Base-by-base conservation (phyloP, 2,329 filamentous ascomycete genomes). In the Fonsecaea pugnacius region DNA sequence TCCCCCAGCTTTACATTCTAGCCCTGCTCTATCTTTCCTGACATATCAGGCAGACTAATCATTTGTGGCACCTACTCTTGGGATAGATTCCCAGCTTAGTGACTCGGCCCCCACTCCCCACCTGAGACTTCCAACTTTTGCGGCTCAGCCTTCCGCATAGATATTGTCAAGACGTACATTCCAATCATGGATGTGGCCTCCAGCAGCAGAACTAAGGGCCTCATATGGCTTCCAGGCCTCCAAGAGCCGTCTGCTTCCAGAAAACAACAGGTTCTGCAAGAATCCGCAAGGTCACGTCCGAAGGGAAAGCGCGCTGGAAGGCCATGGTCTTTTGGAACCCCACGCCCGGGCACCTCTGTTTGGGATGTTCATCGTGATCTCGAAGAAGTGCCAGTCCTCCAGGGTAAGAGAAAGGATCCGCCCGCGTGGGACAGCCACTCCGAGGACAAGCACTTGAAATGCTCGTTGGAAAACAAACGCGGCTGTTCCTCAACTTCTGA, bases 171-270 rank as follows among this genome's bases (percentile, higher is more conserved):
- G 27, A 30, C 27, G 27, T 6, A 6, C 27, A 30, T 30, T 5
- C 27, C 27, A 4, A 4, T 5, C 38, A 72, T 35, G 53, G 24
- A 33, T 6, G 57, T 27, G 1, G 54, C 4, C 32, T 12, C 18
- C 52, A 18, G 27, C 52, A 55, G 4, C 7, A 8, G 32, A 38
- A 0, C 3, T 12, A 3, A 6, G 7, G 2, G 21, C 7, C 2
- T 21, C 9, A 8, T 9, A 48, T 4, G 10, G 8, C 6, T 16
- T 18, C 3, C 18, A 14, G 10, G 12, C 21, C 4, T 21, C 21
- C 18, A 18, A 12, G 9, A 12, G 43, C 9, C 8, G 5, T 48
- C 43, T 12, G 4, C 12, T 2, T 12, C 18, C 16, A 10, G 12
- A 24, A 24, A 21, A 5, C 43, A 48, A 5, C 24, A 21, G 27